A percentile compares a stretch with the other conserved stretches of the same genome.
These are phyloP conservation scores for Eucalyptus pauciflora DNA, from an alignment of 345 rosid species.

Conservation along the genomic window DNA sequence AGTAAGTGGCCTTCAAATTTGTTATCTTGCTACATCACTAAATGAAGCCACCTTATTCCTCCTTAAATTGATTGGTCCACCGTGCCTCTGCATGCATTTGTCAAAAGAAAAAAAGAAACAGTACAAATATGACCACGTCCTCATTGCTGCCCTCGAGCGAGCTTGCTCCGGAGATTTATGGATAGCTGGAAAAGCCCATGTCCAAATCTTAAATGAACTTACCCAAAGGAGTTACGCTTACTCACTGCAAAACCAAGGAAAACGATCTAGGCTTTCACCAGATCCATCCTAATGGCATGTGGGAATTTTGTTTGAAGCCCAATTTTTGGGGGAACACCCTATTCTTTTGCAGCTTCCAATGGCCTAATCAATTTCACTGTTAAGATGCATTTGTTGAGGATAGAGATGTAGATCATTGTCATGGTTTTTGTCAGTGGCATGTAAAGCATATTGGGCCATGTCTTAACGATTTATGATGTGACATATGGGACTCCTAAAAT, in stretches of 20 bases:
- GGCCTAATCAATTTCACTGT: neutral
- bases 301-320: neutral
- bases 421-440: neutral
- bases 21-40: neutral
- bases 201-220: neutral
- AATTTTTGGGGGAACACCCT: neutral
- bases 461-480: neutral
- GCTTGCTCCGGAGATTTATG: neutral
- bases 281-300: neutral
- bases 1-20: neutral
- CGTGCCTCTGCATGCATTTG: neutral
- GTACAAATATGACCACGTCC: neutral
- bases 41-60: neutral
- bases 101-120: neutral
- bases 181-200: neutral
- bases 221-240: neutral
- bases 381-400: neutral
- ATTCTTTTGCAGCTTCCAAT: neutral
- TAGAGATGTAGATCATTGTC: neutral
- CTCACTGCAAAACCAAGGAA: neutral
- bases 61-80: neutral
- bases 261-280: neutral
- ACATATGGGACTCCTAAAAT: neutral
- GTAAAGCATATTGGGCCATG: neutral
- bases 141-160: neutral